A percentile compares a stretch with the other conserved stretches of the same genome.
These are phyloP conservation scores for Ganoderma meredithae DNA, from an alignment of 1,284 basidiomycete species.

Conservation along the genomic window DNA sequence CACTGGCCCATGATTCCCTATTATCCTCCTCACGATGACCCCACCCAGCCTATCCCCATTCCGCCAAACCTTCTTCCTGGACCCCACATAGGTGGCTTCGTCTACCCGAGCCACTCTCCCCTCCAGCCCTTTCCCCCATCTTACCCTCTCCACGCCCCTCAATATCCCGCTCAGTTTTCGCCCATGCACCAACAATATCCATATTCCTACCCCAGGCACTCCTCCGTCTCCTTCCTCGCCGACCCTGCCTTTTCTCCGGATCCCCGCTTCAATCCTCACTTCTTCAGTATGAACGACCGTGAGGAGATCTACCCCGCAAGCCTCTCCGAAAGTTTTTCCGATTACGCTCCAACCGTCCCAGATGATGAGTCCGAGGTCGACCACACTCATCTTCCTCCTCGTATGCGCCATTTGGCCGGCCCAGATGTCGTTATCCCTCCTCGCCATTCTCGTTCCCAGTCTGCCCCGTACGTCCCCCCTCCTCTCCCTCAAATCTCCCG, in stretches of 20 bases:
- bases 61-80: constrained; percentile 19
- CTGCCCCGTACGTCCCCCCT: constrained; percentile 24
- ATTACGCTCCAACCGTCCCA: constrained; percentile 26
- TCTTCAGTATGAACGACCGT: constrained; percentile 39
- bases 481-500: constrained; percentile 22
- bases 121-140: constrained; percentile 25
- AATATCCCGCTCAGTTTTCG: constrained; percentile 25
- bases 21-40: constrained; percentile 24
- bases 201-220: constrained; percentile 21
- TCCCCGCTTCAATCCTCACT: constrained; percentile 44
- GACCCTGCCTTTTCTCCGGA: constrained; percentile 49
- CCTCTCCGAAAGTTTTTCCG: constrained; percentile 29
- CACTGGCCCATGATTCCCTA: constrained; percentile 25
- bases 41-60: constrained; percentile 14
- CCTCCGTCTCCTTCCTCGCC: constrained; percentile 31
- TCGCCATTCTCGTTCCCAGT: constrained; percentile 27
- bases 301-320: constrained; percentile 40
- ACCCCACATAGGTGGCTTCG: constrained; percentile 21
- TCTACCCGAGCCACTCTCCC: constrained; percentile 18
- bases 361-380: constrained; percentile 30
- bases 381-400: constrained; percentile 29
- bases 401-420: constrained; percentile 26
- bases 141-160: constrained; percentile 24
- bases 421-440: constrained; percentile 18
- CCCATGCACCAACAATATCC: constrained; percentile 25